These are phyloP conservation scores for Ophiocordyceps camponoti-rufipedis DNA, from an alignment of 2,329 filamentous ascomycete genomes.

Conservation along the genomic window DNA sequence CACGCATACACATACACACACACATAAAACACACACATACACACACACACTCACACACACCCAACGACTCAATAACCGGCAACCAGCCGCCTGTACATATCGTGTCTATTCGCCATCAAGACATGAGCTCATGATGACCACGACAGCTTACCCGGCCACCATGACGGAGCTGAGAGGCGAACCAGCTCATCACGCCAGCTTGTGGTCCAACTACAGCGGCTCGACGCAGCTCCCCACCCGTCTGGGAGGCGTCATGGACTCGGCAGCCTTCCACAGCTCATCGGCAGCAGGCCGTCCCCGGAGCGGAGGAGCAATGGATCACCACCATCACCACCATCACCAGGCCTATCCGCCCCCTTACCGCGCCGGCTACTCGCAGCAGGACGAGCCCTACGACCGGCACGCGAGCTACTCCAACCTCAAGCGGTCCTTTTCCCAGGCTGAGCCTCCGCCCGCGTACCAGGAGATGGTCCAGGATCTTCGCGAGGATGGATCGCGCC, in stretches of 20 bases:
- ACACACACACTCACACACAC: not conserved
- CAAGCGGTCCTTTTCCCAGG: slow-evolving; percentile 38
- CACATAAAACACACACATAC: not conserved
- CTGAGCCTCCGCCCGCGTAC: slow-evolving; percentile 35
- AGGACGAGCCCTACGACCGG: slow-evolving; percentile 37
- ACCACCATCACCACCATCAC: no score
- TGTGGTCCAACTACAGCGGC: slow-evolving; percentile 40
- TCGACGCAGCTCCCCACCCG: slow-evolving; percentile 34
- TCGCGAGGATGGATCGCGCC: slow-evolving; percentile 37
- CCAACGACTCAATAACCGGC: not conserved
- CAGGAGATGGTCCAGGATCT: slow-evolving; percentile 44
- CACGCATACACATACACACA: not conserved
- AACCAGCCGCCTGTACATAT: no score
- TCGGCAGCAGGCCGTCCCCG: slow-evolving; percentile 29
- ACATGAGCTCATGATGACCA: slow-evolving; percentile 42
- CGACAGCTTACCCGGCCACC: slow-evolving; percentile 39
- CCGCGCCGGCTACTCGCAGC: slow-evolving; percentile 28
- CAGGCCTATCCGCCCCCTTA: slow-evolving; percentile 33
- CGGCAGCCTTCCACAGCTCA: slow-evolving; percentile 22
- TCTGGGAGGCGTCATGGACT: slow-evolving; percentile 31
- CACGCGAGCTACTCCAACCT: slow-evolving; percentile 33
- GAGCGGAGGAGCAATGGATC: slow-evolving; percentile 28
- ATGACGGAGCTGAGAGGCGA: slow-evolving; percentile 47
- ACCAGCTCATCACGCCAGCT: slow-evolving; percentile 33
- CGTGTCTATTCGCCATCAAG: slow-evolving; percentile 2